A percentile compares a stretch with the other conserved stretches of the same genome.
Conservation (phyloP, 192 early-diverging fungal species). For the Chytriomyces confervae region DNA sequence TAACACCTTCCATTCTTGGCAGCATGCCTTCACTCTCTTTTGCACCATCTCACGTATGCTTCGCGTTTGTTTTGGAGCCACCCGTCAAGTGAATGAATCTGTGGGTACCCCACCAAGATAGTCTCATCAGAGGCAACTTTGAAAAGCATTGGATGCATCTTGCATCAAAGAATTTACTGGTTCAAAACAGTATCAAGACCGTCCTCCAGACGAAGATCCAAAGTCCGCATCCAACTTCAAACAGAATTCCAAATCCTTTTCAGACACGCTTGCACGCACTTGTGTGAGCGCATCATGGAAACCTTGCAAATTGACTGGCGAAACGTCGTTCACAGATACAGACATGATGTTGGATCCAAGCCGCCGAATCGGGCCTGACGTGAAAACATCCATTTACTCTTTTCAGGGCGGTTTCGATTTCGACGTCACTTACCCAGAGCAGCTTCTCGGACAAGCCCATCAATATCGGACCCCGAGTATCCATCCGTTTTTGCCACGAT, state of each 20-base stretch:
- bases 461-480: conserved; percentile 90
- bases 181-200: background rate
- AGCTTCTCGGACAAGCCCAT: conserved; percentile 76
- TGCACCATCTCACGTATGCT: too few species aligned
- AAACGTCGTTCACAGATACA: conserved; percentile 67
- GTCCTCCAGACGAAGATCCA: conserved; percentile 51
- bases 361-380: conserved; percentile 72
- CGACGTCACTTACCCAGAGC: conserved; percentile 40
- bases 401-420: too few species aligned
- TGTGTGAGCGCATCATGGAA: conserved; percentile 83
- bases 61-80: too few species aligned
- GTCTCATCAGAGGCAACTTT: too few species aligned
- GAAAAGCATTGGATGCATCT: too few species aligned
- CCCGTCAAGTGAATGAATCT: too few species aligned
- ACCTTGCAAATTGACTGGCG: conserved; percentile 74
- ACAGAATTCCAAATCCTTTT: conserved; percentile 79
- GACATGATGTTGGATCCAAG: conserved; percentile 62
- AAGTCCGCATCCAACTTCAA: conserved; percentile 74
- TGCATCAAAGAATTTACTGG: too few species aligned
- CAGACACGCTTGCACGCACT: conserved; percentile 82
- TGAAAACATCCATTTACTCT: too few species aligned
- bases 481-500: conserved; percentile 74
- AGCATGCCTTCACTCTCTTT: too few species aligned
- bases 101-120: too few species aligned
- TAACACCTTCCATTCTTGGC: too few species aligned